A percentile compares a stretch with the other conserved stretches of the same genome.
These are phyloP conservation scores for Wickerhamiella infanticola DNA, from an alignment of 1,139 yeast species.

Conservation along the genomic window DNA sequence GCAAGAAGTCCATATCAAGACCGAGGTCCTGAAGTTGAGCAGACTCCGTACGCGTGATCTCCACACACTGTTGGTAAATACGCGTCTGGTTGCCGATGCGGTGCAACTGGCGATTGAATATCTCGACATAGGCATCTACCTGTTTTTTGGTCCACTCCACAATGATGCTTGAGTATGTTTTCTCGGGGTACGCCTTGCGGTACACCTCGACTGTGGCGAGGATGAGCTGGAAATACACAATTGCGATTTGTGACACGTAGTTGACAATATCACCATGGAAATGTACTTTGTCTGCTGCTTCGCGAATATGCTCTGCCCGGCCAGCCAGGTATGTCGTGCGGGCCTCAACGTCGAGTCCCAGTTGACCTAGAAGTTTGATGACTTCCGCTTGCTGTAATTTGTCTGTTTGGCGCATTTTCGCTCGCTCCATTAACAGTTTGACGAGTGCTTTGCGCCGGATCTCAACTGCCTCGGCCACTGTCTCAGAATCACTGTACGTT, in stretches of 20 bases:
- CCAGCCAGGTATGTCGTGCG: conserved; percentile 33
- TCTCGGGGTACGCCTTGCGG: conserved; percentile 29
- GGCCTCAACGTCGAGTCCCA: conserved; percentile 34
- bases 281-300: conserved; percentile 33
- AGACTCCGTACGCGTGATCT: conserved; percentile 43
- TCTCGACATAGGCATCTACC: conserved; percentile 41
- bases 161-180: conserved; percentile 27
- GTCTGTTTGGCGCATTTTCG: conserved; percentile 16
- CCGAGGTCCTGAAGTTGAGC: conserved; percentile 50
- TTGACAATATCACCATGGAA: conserved; percentile 42
- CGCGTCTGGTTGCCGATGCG: conserved; percentile 42
- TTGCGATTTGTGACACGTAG: conserved; percentile 42
- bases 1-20: conserved; percentile 36
- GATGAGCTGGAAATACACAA: conserved; percentile 43
- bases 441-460: conserved; percentile 19
- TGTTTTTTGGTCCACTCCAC: conserved; percentile 61
- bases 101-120: conserved; percentile 51
- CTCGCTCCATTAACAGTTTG: conserved; percentile 20
- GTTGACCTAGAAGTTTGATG: conserved; percentile 28
- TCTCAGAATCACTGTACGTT: conserved; percentile 3
- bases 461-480: conserved; percentile 17
- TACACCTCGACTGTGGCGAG: conserved; percentile 34
- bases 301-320: conserved; percentile 31
- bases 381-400: conserved; percentile 17
- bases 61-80: conserved; percentile 36